Evolutionary conservation across 2,329 filamentous ascomycete genomes (phyloP).

Genomic region (Penicillium sp.): DNA sequence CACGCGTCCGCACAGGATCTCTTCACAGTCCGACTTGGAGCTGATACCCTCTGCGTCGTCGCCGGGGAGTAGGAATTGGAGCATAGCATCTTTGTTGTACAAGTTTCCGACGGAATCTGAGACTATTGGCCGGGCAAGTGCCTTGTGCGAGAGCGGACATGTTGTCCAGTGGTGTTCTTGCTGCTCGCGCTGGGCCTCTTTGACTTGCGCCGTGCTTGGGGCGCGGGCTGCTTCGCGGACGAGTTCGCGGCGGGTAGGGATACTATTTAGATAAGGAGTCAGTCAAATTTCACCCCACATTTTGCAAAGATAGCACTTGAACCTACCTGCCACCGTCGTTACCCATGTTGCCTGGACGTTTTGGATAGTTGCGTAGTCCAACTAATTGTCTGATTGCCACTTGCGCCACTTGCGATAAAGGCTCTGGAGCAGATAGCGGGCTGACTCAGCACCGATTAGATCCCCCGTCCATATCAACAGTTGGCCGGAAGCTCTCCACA

Average conservation of each 20-base stretch:
- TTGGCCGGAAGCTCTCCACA: slow-evolving; percentile 41
- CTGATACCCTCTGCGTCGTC: slow-evolving; percentile 54
- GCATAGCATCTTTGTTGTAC: slow-evolving; percentile 91
- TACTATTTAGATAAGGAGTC: slow-evolving; percentile 52
- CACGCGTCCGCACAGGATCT: slow-evolving; percentile 61
- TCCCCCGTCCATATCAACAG: slow-evolving; percentile 31
- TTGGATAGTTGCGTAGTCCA: slow-evolving; percentile 5
- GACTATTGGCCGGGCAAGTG: slow-evolving; percentile 71
- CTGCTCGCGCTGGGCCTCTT: slow-evolving; percentile 81
- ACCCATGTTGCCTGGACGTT: slow-evolving; percentile 63
- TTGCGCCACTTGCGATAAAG: slow-evolving; percentile 18
- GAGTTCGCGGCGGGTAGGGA: slow-evolving; percentile 91
- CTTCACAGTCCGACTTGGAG: slow-evolving; percentile 59
- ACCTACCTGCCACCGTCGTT: slow-evolving; percentile 83
- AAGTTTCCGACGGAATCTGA: slow-evolving; percentile 80
- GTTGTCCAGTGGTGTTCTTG: slow-evolving; percentile 82
- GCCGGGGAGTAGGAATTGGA: slow-evolving; percentile 63
- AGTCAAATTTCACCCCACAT: no score
- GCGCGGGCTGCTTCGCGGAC: slow-evolving; percentile 87
- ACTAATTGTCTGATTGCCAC: slow-evolving; percentile 2
- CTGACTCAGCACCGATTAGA: slow-evolving; percentile 36
- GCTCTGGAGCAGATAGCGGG: slow-evolving; percentile 23
- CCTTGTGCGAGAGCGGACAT: slow-evolving; percentile 79
- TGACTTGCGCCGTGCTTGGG: slow-evolving; percentile 79
- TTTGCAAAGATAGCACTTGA: no score